Evolutionary conservation across 306 rosid species (phyloP).

Genomic region (Begonia masoniana): DNA sequence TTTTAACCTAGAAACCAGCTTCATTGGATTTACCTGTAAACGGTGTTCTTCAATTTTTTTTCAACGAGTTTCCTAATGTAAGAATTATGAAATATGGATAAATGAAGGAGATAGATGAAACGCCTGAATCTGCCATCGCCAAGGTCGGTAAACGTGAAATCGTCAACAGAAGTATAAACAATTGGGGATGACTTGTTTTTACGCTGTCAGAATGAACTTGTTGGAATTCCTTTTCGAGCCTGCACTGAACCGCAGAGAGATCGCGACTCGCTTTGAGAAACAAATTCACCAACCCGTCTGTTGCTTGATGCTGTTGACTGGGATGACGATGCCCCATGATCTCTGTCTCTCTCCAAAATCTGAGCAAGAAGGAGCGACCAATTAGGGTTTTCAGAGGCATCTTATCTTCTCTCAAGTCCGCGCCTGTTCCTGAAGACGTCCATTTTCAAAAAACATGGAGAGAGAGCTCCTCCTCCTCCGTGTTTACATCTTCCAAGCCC

Average conservation of each 20-base stretch:
- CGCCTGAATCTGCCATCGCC: constrained; percentile 29
- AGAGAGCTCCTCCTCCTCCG: too few relatives aligned
- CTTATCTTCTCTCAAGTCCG: too few relatives aligned
- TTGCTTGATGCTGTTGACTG: constrained; percentile 44
- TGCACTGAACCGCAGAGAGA: constrained; percentile 38
- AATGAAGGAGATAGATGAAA: too few relatives aligned
- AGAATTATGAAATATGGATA: neutral
- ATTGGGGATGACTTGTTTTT: too few relatives aligned
- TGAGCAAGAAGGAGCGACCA: neutral
- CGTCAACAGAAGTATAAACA: too few relatives aligned
- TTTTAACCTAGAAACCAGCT: constrained; percentile 64
- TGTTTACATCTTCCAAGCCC: too few relatives aligned
- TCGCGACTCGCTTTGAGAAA: constrained; percentile 37
- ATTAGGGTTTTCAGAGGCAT: neutral
- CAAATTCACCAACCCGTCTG: constrained; percentile 52
- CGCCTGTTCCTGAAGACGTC: too few relatives aligned
- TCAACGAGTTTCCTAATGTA: too few relatives aligned
- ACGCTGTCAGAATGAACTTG: constrained; percentile 12
- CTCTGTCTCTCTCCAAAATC: neutral
- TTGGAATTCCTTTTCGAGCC: constrained; percentile 75
- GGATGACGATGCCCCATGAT: constrained; percentile 22
- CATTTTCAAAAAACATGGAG: too few relatives aligned
- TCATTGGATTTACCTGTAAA: constrained; percentile 68
- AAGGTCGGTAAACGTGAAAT: constrained; percentile 19
- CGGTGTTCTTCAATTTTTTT: too few relatives aligned